Conservation (phyloP, 2,329 filamentous ascomycete genomes). For the Colletotrichum musae region DNA sequence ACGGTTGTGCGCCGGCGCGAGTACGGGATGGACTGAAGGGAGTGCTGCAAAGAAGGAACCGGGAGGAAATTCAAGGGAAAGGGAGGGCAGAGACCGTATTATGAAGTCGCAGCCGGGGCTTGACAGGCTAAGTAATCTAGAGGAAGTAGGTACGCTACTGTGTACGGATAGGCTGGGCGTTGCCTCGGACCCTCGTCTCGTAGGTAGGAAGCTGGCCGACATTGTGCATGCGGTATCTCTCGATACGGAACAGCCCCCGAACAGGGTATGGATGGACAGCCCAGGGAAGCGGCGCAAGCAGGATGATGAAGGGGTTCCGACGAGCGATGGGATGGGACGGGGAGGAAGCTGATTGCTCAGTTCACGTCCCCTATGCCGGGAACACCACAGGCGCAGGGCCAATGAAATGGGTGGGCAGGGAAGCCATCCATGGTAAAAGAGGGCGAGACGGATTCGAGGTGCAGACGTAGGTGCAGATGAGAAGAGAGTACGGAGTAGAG, state of each 20-base stretch:
- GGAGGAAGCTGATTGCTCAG: constrained; percentile 29
- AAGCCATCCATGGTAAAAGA: constrained; percentile 17
- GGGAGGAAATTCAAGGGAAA: background rate
- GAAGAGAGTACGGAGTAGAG: too few species aligned
- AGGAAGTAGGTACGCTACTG: background rate
- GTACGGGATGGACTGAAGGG: constrained; percentile 5
- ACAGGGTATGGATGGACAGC: constrained; percentile 32
- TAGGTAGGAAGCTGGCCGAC: constrained; percentile 18
- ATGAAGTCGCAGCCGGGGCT: constrained; percentile 24
- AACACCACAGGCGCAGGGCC: constrained; percentile 31
- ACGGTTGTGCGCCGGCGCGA: constrained; percentile 30
- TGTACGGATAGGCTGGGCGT: constrained; percentile 10
- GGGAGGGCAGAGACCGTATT: background rate
- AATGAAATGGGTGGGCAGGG: constrained; percentile 28
- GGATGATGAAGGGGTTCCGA: constrained; percentile 25
- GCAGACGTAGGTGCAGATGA: constrained; percentile 8
- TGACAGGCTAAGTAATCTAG: constrained; percentile 34
- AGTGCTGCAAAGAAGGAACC: constrained; percentile 8
- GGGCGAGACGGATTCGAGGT: constrained; percentile 18
- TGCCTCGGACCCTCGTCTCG: constrained; percentile 11
- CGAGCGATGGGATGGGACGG: constrained; percentile 12
- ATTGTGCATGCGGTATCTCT: constrained; percentile 27
- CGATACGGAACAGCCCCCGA: constrained; percentile 25
- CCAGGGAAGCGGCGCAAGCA: constrained; percentile 26
- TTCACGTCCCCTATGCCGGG: constrained; percentile 10